Conservation (phyloP, 305 asterid species). For the Lippia alba region DNA sequence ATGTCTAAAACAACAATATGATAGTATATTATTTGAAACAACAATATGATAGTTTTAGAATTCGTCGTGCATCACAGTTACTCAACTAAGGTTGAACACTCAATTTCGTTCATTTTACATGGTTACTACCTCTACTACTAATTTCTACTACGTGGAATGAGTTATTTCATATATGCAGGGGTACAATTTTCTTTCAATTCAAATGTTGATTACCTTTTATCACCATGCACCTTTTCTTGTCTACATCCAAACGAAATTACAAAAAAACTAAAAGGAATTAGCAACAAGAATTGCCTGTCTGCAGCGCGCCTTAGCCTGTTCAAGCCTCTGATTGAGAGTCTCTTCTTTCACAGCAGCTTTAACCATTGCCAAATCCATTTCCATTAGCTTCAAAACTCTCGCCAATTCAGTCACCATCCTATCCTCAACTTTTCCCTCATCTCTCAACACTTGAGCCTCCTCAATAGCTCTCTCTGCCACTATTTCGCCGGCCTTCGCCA, state of each 20-base stretch:
- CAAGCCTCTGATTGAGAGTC: conserved; percentile 66
- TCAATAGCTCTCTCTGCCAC: conserved; percentile 79
- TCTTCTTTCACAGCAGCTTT: conserved; percentile 81
- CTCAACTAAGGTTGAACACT: no score
- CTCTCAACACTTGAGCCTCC: conserved; percentile 73
- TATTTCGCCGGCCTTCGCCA: conserved; percentile 78
- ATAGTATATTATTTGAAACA: no score
- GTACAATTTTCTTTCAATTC: background rate
- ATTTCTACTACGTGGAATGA: no score
- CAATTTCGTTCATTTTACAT: no score
- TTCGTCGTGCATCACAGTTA: no score
- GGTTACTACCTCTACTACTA: no score
- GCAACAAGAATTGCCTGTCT: conserved; percentile 94
- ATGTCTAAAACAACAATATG: no score
- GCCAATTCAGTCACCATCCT: conserved; percentile 81
- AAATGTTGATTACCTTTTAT: background rate
- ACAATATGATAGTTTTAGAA: no score
- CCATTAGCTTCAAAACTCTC: conserved; percentile 88
- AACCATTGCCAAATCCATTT: conserved; percentile 89
- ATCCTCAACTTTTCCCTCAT: conserved; percentile 84
- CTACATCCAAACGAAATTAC: background rate
- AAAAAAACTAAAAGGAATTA: conserved; percentile 53
- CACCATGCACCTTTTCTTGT: background rate
- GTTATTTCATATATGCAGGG: background rate
- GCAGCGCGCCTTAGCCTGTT: conserved; percentile 82